A percentile compares a stretch with the other conserved stretches of the same genome.
Conservation (phyloP, 257 asterid species). For the Plantago elongata region DNA sequence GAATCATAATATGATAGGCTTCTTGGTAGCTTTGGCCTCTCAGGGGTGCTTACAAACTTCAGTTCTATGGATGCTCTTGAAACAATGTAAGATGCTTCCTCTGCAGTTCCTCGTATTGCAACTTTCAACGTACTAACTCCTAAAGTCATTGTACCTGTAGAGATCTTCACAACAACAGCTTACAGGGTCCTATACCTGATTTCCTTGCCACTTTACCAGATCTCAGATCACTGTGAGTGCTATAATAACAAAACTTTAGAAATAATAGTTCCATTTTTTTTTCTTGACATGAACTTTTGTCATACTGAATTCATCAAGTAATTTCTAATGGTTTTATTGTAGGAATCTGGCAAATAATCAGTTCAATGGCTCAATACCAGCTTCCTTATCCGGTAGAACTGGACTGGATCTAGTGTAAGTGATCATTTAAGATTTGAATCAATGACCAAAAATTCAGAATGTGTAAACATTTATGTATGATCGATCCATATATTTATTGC, state of each 20-base stretch:
- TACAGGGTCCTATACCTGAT: slow-evolving; percentile 52
- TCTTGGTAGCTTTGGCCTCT: slow-evolving; percentile 21
- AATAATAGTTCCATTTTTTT: background rate
- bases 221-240: slow-evolving; percentile 44
- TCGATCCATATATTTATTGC: background rate
- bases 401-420: slow-evolving; percentile 25
- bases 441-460: no score
- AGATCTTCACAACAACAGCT: slow-evolving; percentile 42
- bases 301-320: no score
- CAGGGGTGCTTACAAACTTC: slow-evolving; percentile 32
- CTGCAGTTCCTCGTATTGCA: background rate
- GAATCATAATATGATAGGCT: slow-evolving; percentile 19
- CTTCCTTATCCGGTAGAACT: slow-evolving; percentile 38
- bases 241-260: background rate
- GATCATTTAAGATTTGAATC: no score
- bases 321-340: slow-evolving; percentile 3
- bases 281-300: no score
- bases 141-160: slow-evolving; percentile 23
- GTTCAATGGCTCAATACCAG: slow-evolving; percentile 52
- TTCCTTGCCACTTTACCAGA: slow-evolving; percentile 42
- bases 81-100: slow-evolving; percentile 34
- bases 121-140: background rate
- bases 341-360: slow-evolving; percentile 55
- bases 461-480: no score
- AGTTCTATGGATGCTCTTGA: slow-evolving; percentile 46